Evolutionary conservation across 495 filamentous ascomycete genomes (phyloP).

Genomic region (Penicillium salamii): DNA sequence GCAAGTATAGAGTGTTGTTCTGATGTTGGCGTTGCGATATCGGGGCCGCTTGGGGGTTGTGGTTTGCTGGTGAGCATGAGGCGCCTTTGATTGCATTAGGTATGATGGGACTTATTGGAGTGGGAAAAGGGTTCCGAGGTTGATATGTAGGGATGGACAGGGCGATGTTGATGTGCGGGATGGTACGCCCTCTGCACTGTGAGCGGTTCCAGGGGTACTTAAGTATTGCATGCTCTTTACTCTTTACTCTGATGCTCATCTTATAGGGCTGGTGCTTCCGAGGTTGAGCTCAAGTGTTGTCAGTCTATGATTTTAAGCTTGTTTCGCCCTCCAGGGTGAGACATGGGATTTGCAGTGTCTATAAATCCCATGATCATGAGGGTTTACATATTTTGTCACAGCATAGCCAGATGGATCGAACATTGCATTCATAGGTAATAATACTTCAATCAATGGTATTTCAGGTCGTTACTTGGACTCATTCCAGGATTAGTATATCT

Average conservation of each 20-base stretch:
- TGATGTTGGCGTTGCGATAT: conserved; percentile 73
- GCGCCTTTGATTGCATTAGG: conserved; percentile 85
- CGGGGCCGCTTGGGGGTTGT: conserved; percentile 61
- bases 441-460: conserved; percentile 9
- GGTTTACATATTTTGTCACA: background rate
- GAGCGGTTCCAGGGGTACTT: too few relatives aligned
- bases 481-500: conserved; percentile 29
- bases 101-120: conserved; percentile 92
- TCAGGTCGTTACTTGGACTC: conserved; percentile 20
- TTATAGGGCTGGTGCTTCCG: too few relatives aligned
- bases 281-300: too few relatives aligned
- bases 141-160: conserved; percentile 47
- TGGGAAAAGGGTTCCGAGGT: conserved; percentile 72
- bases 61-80: conserved; percentile 95
- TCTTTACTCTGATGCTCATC: too few relatives aligned
- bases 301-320: too few relatives aligned
- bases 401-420: background rate
- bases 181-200: conserved; percentile 34
- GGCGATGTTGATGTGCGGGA: conserved; percentile 28
- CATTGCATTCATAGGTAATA: conserved; percentile 2
- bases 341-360: too few relatives aligned
- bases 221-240: too few relatives aligned
- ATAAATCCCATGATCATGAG: too few relatives aligned
- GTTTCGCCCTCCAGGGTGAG: too few relatives aligned
- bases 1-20: too few relatives aligned